These are phyloP conservation scores for Elaeagnus macrophylla DNA, from an alignment of 306 rosid genomes.

Conservation along the genomic window DNA sequence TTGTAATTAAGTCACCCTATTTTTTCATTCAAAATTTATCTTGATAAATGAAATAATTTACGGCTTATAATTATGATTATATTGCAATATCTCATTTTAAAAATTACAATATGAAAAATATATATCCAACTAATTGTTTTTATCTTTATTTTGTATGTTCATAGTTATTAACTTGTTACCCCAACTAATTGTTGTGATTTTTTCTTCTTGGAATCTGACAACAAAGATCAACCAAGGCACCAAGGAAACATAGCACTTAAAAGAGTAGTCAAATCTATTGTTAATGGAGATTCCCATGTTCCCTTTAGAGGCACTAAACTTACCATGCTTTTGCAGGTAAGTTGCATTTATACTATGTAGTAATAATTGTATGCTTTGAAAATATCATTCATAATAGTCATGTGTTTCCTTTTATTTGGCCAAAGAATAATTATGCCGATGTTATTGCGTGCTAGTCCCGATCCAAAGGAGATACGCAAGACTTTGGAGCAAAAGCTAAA, in stretches of 20 bases:
- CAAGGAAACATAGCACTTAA: conserved; percentile 79
- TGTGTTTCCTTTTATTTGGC: no score
- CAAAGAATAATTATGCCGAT: conserved; percentile 9
- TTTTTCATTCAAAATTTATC: no score
- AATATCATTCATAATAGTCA: conserved; percentile 11
- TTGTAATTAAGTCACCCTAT: no score
- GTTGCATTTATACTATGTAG: conserved; percentile 4
- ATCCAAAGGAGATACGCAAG: no score
- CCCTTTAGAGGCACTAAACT: conserved; percentile 98
- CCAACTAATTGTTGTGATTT: background rate
- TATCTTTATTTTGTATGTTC: background rate
- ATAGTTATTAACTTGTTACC: background rate
- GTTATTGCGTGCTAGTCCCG: no score
- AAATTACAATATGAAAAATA: no score
- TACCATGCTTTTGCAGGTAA: conserved; percentile 99
- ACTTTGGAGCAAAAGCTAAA: no score
- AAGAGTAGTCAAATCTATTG: conserved; percentile 97
- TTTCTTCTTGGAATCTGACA: conserved; percentile 40
- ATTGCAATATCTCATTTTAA: no score
- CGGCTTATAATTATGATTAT: no score
- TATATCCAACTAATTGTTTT: no score
- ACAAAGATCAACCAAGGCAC: conserved; percentile 97
- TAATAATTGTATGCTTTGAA: conserved; percentile 6
- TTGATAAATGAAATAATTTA: no score
- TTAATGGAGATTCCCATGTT: conserved; percentile 96